Evolutionary conservation across 2,329 filamentous ascomycete species (phyloP).

Genomic region (Aspergillus aculeatus): DNA sequence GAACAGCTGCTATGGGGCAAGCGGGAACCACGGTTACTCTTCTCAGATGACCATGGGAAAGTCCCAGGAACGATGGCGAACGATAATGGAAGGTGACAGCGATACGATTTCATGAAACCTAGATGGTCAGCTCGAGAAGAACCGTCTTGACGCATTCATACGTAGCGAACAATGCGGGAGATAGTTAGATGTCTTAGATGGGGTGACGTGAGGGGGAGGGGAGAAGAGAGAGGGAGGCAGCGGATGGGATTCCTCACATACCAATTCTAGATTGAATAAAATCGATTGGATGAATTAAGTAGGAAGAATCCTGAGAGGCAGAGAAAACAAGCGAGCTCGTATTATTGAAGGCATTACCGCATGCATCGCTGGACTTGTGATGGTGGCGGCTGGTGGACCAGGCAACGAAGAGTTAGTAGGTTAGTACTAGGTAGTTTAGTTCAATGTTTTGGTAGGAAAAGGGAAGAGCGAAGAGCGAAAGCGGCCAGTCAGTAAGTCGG

Average conservation of each 20-base stretch:
- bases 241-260: constrained; percentile 3
- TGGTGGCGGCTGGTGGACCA: too few species aligned
- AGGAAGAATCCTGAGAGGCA: neutral
- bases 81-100: too few species aligned
- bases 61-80: neutral
- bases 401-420: neutral
- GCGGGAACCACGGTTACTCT: neutral
- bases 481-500: too few species aligned
- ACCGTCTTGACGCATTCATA: too few species aligned
- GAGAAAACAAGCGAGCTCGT: constrained; percentile 6
- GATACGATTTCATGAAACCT: too few species aligned
- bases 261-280: neutral
- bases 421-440: too few species aligned
- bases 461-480: too few species aligned
- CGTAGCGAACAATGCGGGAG: too few species aligned
- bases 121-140: too few species aligned
- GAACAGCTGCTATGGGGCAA: neutral
- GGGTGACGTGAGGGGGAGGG: neutral
- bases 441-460: too few species aligned
- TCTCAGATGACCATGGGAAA: neutral
- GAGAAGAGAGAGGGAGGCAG: neutral
- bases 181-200: neutral
- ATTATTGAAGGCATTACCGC: too few species aligned
- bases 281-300: neutral
- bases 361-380: too few species aligned